Conservation (phyloP, 2,329 filamentous ascomycete species). For the Aspergillus awamori region DNA sequence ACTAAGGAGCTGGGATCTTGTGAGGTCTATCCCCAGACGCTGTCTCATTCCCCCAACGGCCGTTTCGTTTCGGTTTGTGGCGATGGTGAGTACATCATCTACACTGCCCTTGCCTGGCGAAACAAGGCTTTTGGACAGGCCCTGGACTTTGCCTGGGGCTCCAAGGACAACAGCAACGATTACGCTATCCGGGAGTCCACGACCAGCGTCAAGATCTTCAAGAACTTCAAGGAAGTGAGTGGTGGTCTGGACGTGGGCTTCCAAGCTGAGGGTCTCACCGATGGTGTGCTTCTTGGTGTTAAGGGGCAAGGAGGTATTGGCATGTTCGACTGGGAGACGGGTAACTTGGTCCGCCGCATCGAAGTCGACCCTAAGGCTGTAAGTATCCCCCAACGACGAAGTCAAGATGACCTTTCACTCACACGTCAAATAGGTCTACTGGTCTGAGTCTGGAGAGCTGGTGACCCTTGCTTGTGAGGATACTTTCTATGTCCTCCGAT, state of each 20-base stretch:
- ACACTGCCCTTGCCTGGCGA: constrained; percentile 92
- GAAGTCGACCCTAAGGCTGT: constrained; percentile 71
- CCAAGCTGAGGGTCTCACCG: constrained; percentile 86
- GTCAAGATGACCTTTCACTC: not conserved
- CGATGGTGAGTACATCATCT: constrained; percentile 98
- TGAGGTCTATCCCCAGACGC: constrained; percentile 93
- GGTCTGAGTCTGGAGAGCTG: constrained; percentile 95
- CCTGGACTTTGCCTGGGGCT: constrained; percentile 94
- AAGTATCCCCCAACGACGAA: constrained; percentile 26
- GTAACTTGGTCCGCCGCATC: constrained; percentile 85
- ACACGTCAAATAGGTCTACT: constrained; percentile 72
- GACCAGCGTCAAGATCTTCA: constrained; percentile 95
- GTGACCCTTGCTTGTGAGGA: constrained; percentile 93
- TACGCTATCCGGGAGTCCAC: constrained; percentile 94
- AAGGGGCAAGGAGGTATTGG: constrained; percentile 93
- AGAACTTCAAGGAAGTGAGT: constrained; percentile 92
- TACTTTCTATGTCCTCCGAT: constrained; percentile 90
- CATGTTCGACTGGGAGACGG: constrained; percentile 94
- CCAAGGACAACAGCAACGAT: constrained; percentile 97
- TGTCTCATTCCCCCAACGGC: constrained; percentile 94
- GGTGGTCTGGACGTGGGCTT: constrained; percentile 92
- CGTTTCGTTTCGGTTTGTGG: constrained; percentile 88
- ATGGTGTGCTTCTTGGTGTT: constrained; percentile 87
- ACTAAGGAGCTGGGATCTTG: constrained; percentile 95
- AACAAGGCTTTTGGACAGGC: constrained; percentile 98